Conservation (phyloP, 108 stramenopile genomes). For the Cyclostephanos invisitatus region DNA sequence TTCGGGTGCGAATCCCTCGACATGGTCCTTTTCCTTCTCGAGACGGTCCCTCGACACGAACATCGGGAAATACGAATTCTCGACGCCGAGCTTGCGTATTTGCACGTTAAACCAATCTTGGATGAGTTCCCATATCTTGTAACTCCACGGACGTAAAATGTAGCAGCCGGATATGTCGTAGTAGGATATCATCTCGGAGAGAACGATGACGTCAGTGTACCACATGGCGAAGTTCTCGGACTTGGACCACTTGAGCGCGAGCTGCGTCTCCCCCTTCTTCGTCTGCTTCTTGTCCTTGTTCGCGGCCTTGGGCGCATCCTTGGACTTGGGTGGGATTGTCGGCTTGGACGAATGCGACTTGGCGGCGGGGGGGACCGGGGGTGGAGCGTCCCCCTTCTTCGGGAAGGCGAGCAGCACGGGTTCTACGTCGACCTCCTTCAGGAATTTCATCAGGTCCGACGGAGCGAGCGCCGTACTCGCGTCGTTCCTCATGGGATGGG, state of each 20-base stretch:
- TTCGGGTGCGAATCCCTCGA: constrained; percentile 99
- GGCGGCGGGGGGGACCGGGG: too few relatives aligned
- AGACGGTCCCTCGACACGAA: constrained; percentile 93
- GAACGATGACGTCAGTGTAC: constrained; percentile 97
- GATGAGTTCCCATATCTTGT: constrained; percentile 98
- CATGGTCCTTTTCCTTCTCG: constrained; percentile 98
- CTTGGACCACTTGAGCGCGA: constrained; percentile 86
- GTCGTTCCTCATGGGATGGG: constrained; percentile 92
- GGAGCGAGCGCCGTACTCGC: constrained; percentile 71
- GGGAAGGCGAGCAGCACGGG: constrained; percentile 70
- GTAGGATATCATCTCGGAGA: constrained; percentile 99
- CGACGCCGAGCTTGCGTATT: constrained; percentile 88
- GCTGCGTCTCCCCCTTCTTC: constrained; percentile 79
- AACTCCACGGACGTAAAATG: constrained; percentile 98
- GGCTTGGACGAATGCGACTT: constrained; percentile 41
- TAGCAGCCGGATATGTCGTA: constrained; percentile 99
- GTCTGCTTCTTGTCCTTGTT: constrained; percentile 61
- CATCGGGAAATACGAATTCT: constrained; percentile 98
- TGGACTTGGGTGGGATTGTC: constrained; percentile 29
- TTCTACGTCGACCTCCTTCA: constrained; percentile 60
- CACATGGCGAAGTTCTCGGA: constrained; percentile 95
- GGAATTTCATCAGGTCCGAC: constrained; percentile 61
- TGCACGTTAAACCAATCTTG: constrained; percentile 94
- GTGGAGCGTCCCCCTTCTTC: constrained; percentile 8
- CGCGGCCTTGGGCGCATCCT: constrained; percentile 25